Base-by-base conservation (phyloP, 306 rosid species). In the Carpinus viminea region DNA sequence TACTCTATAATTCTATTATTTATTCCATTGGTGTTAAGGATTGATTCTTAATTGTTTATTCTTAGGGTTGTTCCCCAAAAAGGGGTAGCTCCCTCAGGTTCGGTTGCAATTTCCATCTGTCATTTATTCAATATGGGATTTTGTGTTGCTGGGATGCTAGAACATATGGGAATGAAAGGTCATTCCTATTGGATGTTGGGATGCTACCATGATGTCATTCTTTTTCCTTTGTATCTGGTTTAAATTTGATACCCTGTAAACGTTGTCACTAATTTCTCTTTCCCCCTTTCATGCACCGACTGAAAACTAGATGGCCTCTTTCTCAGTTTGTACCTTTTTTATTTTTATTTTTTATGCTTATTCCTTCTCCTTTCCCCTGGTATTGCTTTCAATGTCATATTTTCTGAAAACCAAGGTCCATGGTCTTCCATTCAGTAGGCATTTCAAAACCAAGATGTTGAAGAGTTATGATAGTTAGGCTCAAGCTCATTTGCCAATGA, bases 21-120 rank as follows among this genome's bases (percentile, higher is more conserved):
- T 74, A 82, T 81, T 77, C 75, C 78, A 74, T 82, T 86, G 65
- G 88, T 89, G 76, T 84, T 12, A 70, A 84, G 85, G 68, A 78
- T 83, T 77, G 78, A 78, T 85, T 86, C 85, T 74, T 81, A 51
- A 82, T 85, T 91, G 80, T 88, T 91, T 87, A 90, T 91, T 88
- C 89, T 87, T 91, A 74, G 86, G 90, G 89, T 52, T 86, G 74
- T 83, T 81, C 85, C 85, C 92, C 81, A 77, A 66, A 87, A 56
- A 74, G 75, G 89, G 86, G 84, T 78, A 73, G 80, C 82, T 53
- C 78, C 90, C 89, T 77, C 73, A 78, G 85, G 80, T 78, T 84
- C 82, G 82, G 83, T 88, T 46, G 62, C 81, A 31, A 79, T 78
- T 76, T 79, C 76, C 82, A 41, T 34, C 57, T 20, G 74, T 78